Evolutionary conservation across 2,329 filamentous ascomycete species (phyloP).

Genomic region (Alternaria alternata): DNA sequence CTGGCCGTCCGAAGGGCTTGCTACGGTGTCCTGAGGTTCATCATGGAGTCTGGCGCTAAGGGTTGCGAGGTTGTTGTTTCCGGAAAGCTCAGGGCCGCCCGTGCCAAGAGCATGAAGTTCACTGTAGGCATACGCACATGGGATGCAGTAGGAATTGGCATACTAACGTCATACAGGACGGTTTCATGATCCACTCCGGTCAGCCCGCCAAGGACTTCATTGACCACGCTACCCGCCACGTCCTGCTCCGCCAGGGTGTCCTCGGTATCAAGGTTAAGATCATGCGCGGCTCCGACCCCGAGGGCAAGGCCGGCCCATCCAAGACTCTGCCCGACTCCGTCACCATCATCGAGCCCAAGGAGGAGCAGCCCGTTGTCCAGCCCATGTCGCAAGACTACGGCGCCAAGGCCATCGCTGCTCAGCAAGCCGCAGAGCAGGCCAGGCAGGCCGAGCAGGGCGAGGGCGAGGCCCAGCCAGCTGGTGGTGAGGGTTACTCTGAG

Average conservation of each 20-base stretch:
- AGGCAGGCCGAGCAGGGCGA: slow-evolving; percentile 67
- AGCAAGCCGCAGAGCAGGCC: slow-evolving; percentile 71
- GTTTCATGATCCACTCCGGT: slow-evolving; percentile 99
- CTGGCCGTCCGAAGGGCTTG: slow-evolving; percentile 97
- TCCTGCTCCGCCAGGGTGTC: slow-evolving; percentile 99
- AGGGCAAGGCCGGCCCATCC: slow-evolving; percentile 97
- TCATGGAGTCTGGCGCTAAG: slow-evolving; percentile 99
- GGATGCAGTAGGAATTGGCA: background rate
- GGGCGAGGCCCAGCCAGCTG: slow-evolving; percentile 54
- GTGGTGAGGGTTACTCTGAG: slow-evolving; percentile 41
- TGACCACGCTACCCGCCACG: slow-evolving; percentile 97
- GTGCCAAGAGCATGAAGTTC: slow-evolving; percentile 99
- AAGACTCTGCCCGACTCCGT: slow-evolving; percentile 98
- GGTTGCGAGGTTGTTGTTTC: slow-evolving; percentile 99
- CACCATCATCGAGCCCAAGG: slow-evolving; percentile 99
- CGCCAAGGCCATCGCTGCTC: slow-evolving; percentile 80
- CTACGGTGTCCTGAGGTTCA: slow-evolving; percentile 99
- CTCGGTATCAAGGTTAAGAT: slow-evolving; percentile 99
- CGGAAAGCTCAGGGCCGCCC: slow-evolving; percentile 97
- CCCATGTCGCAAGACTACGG: slow-evolving; percentile 99
- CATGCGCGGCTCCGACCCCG: slow-evolving; percentile 99
- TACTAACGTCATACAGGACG: slow-evolving; percentile 65
- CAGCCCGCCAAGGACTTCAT: slow-evolving; percentile 99
- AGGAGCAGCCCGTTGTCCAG: slow-evolving; percentile 94
- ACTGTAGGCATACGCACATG: slow-evolving; percentile 68